Percentiles rank a stretch among this genome's conserved stretches.
These are phyloP conservation scores for Colletotrichum truncatum DNA, from an alignment of 2,329 filamentous ascomycete species.

Conservation along the genomic window DNA sequence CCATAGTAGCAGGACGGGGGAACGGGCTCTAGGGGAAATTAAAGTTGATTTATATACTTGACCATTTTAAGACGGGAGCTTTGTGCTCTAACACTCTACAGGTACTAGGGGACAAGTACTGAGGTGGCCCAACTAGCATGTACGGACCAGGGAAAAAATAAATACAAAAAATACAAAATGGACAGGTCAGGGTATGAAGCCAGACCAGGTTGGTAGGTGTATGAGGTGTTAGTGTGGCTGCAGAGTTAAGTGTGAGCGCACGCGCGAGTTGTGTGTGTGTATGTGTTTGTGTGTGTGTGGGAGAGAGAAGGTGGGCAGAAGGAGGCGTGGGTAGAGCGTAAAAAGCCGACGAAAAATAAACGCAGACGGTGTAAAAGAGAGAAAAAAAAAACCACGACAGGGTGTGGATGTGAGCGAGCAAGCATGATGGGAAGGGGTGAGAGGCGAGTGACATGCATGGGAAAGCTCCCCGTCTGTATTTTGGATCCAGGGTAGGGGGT, in stretches of 20 bases:
- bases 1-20: slow-evolving; percentile 48
- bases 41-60: slow-evolving; percentile 50
- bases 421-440: slow-evolving; percentile 4
- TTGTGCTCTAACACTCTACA: slow-evolving; percentile 25
- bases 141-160: neutral
- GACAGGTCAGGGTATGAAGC: slow-evolving; percentile 23
- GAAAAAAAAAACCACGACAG: slow-evolving; percentile 13
- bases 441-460: slow-evolving; percentile 25
- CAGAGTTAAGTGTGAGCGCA: neutral
- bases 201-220: slow-evolving; percentile 8
- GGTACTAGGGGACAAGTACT: slow-evolving; percentile 13
- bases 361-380: slow-evolving; percentile 4
- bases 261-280: neutral
- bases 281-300: neutral
- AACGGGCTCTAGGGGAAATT: slow-evolving; percentile 40
- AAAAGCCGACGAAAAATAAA: neutral
- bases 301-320: neutral
- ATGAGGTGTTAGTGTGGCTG: slow-evolving; percentile 15
- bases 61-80: slow-evolving; percentile 36
- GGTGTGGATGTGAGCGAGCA: slow-evolving; percentile 11
- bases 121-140: slow-evolving; percentile 15
- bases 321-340: slow-evolving; percentile 9
- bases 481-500: slow-evolving; percentile 10
- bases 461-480: slow-evolving; percentile 10
- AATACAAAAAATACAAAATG: neutral